Evolutionary conservation across 352 stramenopile species (phyloP), one percentile per base, ranked within the genome.

Genomic region (Albugo candida): DNA sequence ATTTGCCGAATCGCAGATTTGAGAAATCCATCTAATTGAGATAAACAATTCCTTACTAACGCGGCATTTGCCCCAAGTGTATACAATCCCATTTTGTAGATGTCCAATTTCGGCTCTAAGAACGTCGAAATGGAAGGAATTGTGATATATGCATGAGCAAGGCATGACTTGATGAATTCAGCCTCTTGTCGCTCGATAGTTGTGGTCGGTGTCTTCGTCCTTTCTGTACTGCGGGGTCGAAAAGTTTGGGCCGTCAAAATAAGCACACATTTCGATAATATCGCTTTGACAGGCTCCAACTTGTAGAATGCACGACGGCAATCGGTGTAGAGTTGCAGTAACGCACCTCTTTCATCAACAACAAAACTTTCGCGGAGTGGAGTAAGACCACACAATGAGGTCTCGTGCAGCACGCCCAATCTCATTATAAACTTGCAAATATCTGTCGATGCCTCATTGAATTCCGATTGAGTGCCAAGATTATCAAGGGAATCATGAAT

Each of bases 141-240:
- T 24, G 80, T 95, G 47, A 95, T 84, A 50, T 93, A 78, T 11
- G 71, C 72, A 47, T 84, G 94, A 5, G 83, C 83, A n/a, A 93
- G 54, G 47, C 81, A 93, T 2, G 77, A 89, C 44, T 93, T 91
- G 53, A 92, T 65, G 34, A 95, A 89, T 38, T 67, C 62, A 3
- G 24, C 69, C 64, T n/a, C 61, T 58, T 5, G 53, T 55, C 49
- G 79, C n/a, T 36, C 52, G 13, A 21, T 59, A 8, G 8, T 3
- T 8, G 3, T 31, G 24, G 48, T 67, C 40, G 19, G 11, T 20
- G 37, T 38, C 12, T 54, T 18, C 27, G 43, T 54, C 39, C 51
- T 31, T 21, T 31, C 17, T 10, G 11, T 36, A 3, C 24, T 31
- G 24, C 24, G 8, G 8, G 24, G 24, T 31, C 24, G 24, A 31